A percentile compares a stretch with the other conserved stretches of the same genome.
Conservation (phyloP, 2,329 filamentous ascomycete genomes). For the Harringtonia aguacate region DNA sequence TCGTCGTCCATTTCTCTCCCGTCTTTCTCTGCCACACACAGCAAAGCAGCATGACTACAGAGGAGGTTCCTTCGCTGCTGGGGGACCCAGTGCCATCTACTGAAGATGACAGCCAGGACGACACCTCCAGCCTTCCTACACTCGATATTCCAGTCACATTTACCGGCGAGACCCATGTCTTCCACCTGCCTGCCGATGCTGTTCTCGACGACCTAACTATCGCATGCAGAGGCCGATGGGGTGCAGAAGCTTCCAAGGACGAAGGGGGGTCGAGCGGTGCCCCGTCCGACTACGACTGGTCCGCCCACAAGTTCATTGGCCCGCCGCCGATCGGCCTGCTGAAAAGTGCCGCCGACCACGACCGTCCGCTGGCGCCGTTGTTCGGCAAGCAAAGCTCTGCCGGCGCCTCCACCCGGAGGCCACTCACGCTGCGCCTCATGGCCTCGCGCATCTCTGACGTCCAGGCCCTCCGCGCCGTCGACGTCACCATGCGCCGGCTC, state of each 20-base stretch:
- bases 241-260: not conserved
- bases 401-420: too few relatives aligned
- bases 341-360: slow-evolving; percentile 15
- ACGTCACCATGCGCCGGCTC: slow-evolving; percentile 8
- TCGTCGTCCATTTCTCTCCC: too few relatives aligned
- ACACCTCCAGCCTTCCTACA: not conserved
- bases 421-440: slow-evolving; percentile 20
- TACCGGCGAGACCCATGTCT: slow-evolving; percentile 11
- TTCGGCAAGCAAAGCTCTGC: too few relatives aligned
- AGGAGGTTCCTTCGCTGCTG: not conserved
- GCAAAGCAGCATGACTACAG: not conserved
- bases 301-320: slow-evolving; percentile 16
- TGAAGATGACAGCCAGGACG: not conserved
- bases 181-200: slow-evolving; percentile 10
- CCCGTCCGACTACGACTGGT: slow-evolving; percentile 11
- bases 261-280: not conserved
- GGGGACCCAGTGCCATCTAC: not conserved
- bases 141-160: slow-evolving; percentile 13
- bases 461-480: slow-evolving; percentile 13
- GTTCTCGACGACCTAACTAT: slow-evolving; percentile 16
- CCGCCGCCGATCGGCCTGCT: slow-evolving; percentile 16
- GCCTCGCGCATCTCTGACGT: slow-evolving; percentile 16
- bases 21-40: too few relatives aligned
- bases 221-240: slow-evolving; percentile 12
- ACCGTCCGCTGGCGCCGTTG: slow-evolving; percentile 14